Evolutionary conservation across 306 rosid species (phyloP), one percentile per base, ranked within the genome.

Genomic region (Cucurbita pepo): DNA sequence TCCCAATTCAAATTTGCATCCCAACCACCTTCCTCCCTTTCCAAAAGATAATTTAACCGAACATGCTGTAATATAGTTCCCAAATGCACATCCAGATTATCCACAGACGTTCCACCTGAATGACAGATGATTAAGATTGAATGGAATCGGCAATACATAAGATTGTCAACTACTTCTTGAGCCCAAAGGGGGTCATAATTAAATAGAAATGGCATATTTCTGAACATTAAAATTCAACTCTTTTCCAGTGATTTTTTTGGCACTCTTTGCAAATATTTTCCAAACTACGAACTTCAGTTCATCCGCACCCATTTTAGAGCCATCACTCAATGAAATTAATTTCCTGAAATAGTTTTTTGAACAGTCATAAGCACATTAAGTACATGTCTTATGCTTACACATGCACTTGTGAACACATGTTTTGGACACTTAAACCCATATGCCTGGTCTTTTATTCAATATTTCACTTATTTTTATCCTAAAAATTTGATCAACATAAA

Each of bases 1-100:
- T 94, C 97, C 99, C 99, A 94, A 63, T 91, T 89, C 77, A 83
- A 73, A 78, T 83, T 85, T 64, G 97, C 95, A 80, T 94, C 96
- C 99, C 97, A 94, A 59, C 99, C 92, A 37, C 75, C 80, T 61
- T 75, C 79, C 75, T 82, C 92, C 79, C 99, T 91, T 78, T 87
- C 97, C 86, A 94, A 80, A 73, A 94, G 97, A 89, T 94, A 94
- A 85, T 79, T 86, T 84, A 94, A 84, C 66, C 99, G 83, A 74
- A 94, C 99, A 77, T 86, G 87, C 78, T 86, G 95, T 44, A 94
- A 84, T 84, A 94, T 94, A 79, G 81, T 78, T 79, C 81, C 85
- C 87, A 94, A 84, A 56, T 79, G 84, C 52, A 44, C 59, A 71
- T 94, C 97, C 80, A 94, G 85, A 56, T 81, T 82, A 63, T 79